Base-by-base conservation (phyloP, 768 basidiomycete species). In the Pisolithus marmoratus region DNA sequence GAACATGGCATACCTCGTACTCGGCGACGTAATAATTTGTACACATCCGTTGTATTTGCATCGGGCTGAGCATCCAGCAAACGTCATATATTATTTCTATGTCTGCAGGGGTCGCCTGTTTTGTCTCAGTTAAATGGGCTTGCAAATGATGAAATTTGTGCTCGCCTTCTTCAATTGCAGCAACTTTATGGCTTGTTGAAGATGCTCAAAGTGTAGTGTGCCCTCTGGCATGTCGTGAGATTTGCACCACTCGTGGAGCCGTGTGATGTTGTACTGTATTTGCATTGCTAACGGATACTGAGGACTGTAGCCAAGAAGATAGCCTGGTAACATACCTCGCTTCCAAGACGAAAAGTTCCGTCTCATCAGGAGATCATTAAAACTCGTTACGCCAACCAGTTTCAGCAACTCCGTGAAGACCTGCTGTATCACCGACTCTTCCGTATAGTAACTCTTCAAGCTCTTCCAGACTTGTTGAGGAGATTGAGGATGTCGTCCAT, bases 291-390 rank as follows among this genome's bases (percentile, higher is more conserved):
- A 37, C 42, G 50, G 52, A 19, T 36, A 42, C 14, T 48, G 6
- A 31, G 23, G n/a, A 36, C 58, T 22, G 54, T 48, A 14, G 27
- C 19, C 24, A 52, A 29, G 37, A 24, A 38, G 43, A 22, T 11
- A 27, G 38, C 44, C 3, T 37, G 15, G 29, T 22, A 20, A 73
- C 79, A 49, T 60, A 95, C 94, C 94, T 79, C 96, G 83, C 72
- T 99, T 99, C 96, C 96, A 99, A 7, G 94, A 97, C 58, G 92
- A 94, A 72, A 99, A 99, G 70, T 99, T 99, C 48, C 96, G 81
- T 63, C 96, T 80, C 96, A 99, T 99, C 47, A 99, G 74, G 55
- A 99, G 80, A 61, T 99, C 96, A 65, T 99, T 99, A 71, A 99
- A 99, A 63, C 92, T 94, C 59, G 91, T 90, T 43, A 97, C 93